Evolutionary conservation across 352 stramenopile species (phyloP), one percentile per base, ranked within the genome.

Genomic region (Phytophthora brassicae): DNA sequence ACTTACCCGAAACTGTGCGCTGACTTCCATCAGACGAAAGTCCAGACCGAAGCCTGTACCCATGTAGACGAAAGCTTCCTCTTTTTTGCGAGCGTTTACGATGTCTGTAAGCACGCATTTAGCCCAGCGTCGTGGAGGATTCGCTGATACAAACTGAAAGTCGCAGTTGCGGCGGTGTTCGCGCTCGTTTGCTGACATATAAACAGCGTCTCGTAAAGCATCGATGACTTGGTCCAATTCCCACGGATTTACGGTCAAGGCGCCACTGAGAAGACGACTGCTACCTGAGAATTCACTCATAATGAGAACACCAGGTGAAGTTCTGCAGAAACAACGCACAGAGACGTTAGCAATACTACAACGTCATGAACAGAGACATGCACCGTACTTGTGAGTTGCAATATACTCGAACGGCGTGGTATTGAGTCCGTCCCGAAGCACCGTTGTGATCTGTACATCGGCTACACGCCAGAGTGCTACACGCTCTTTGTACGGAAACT

Each of bases 201-300:
- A 90, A 29, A 93, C 71, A 0, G 84, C 84, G 56, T 90, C 75
- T 13, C 79, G 81, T 14, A 93, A 69, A 3, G 76, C 74, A 16
- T 91, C 77, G 28, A 88, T 88, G 0, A 93, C 72, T 51, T 93
- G 77, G 51, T 90, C 84, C 2, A 97, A 62, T 66, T 98, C 97
- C 96, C 97, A 99, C 1, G 97, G 97, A 64, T 99, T 99, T 11
- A 99, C 92, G 9, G 94, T 96, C 16, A 99, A 54, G 4, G 96
- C 93, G 3, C 97, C 97, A 53, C 93, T 90, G 50, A 99, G 86
- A 2, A 99, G 76, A 14, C 97, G 84, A 53, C 94, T 98, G 60
- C 90, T 98, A 20, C 88, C 95, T 1, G 96, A 97, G 65, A 99
- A 99, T 59, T 99, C 96, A 60, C 94, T 99, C n/a, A 99, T 68